Conservation (phyloP, 2,329 filamentous ascomycete species). For the Drechslera avenae region DNA sequence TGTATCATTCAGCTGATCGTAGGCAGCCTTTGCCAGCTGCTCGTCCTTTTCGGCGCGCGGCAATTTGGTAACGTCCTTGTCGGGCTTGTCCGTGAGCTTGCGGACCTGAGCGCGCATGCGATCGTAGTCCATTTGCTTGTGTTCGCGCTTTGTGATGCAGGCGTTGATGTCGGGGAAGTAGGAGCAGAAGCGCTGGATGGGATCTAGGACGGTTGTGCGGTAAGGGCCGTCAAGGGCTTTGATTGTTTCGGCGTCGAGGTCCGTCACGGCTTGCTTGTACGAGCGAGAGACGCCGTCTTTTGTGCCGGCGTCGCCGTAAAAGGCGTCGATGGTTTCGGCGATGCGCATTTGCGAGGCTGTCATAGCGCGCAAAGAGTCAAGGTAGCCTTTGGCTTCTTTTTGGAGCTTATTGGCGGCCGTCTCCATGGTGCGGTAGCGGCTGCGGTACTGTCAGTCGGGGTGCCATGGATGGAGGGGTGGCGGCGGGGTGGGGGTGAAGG, state of each 20-base stretch:
- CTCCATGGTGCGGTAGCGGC: conserved; percentile 97
- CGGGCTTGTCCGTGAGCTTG: conserved; percentile 95
- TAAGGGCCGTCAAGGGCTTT: conserved; percentile 97
- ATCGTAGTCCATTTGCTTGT: conserved; percentile 99
- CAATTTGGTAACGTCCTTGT: conserved; percentile 97
- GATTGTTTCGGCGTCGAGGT: conserved; percentile 96
- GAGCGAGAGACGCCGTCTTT: conserved; percentile 93
- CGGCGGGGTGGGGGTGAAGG: conserved; percentile 14
- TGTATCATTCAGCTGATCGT: conserved; percentile 97
- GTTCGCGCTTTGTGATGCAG: conserved; percentile 98
- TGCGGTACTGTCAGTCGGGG: conserved; percentile 43
- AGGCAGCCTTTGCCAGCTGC: conserved; percentile 89
- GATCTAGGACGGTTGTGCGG: conserved; percentile 90
- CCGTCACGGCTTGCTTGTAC: conserved; percentile 98
- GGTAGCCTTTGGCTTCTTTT: conserved; percentile 97
- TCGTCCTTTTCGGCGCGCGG: conserved; percentile 95
- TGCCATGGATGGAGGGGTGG: neutral
- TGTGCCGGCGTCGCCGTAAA: conserved; percentile 95
- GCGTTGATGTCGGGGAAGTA: conserved; percentile 99
- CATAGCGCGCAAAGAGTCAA: conserved; percentile 97
- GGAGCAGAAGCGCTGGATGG: conserved; percentile 92
- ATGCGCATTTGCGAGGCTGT: conserved; percentile 99
- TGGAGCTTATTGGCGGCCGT: conserved; percentile 88
- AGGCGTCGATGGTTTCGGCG: conserved; percentile 98
- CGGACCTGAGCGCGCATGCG: conserved; percentile 94